Base-by-base conservation (phyloP, 495 filamentous ascomycete genomes). In the Aspergillus bertholletiae region DNA sequence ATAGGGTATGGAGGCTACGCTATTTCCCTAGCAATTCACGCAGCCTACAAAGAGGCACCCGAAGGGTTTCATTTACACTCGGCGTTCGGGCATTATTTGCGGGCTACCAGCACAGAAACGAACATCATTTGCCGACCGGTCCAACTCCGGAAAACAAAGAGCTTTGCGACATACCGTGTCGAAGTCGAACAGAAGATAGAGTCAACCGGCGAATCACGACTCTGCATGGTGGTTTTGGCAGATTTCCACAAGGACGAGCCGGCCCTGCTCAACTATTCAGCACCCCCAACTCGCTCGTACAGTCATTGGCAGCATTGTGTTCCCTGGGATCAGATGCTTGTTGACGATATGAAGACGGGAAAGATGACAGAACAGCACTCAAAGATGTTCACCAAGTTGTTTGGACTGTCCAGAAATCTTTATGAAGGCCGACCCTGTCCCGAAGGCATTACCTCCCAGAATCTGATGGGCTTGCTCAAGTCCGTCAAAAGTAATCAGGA, bases 1-100 rank as follows among this genome's bases (percentile, higher is more conserved):
- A 47, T 47, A 22, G 48, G 48, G 4, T 57, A 57, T 41, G 55
- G 55, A 17, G 55, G 55, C 1, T 57, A 46, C 49, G 39, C 48
- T 20, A 24, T 57, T 15, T 48, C 40, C 30, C 40, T 45, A 0
- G 55, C 40, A 20, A 46, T 57, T 18, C 48, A 57, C 3, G 55
- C 55, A 12, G 55, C 55, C 28, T 57, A 27, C 48, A 24, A 57
- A 20, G 41, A 41, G 18, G 48, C 26, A 22, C 48, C 55, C 3
- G 11, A 28, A 20, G 48, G 41, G 20, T 57, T 46, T 20, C 41
- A 27, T 15, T 48, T 51, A 18, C 52, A 46, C 28, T 51, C 48
- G 0, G 48, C 35, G 0, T 37, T 26, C 15, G 55, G 55, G 7
- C 43, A 46, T 27, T 57, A 46, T 21, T 48, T 57, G 3, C 40